Base-by-base conservation (phyloP, 768 basidiomycete genomes). In the Lyophyllum decastes region DNA sequence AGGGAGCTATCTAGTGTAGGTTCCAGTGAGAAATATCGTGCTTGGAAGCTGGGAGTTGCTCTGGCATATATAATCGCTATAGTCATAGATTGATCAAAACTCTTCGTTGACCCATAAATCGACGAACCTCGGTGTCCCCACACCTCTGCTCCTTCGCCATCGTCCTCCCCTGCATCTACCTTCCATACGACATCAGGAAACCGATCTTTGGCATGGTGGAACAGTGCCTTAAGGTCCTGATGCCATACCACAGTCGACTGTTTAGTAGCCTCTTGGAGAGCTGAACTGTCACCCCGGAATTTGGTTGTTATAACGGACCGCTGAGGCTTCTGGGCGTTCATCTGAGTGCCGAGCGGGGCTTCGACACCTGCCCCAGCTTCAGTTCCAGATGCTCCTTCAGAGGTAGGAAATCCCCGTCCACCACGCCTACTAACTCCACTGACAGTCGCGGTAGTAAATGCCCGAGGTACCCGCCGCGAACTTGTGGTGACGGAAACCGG, bases 161-260 rank as follows among this genome's bases (percentile, higher is more conserved):
- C 76, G 58, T 80, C 79, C 50, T 82, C 82, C 30, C 83, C 84
- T 34, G 65, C 74, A 0, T 68, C 70, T 19, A 88, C 78, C 70
- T 88, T 86, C 95, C 96, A 98, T 17, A 93, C 86, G 49, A 98
- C 94, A 74, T 98, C 96, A n/a, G 92, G 90, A 67, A 95, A 98
- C 55, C 93, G 81, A 59, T 95, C 92, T 72, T 90, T 90, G n/a
- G 94, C 89, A 52, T 87, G 79, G 61, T 82, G 80, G 72, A 94
- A 95, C 38, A 98, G 82, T 6, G 78, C 66, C 56, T 85, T 81
- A 2, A 98, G 82, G 75, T 98, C 88, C n/a, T 71, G 69, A 65
- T 92, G 89, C 95, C 95, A 98, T 16, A 77, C 73, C 4, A 75
- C 65, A 0, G 90, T 92, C 1, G 92, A 92, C 56, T 80, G 76